A percentile compares a stretch with the other conserved stretches of the same genome.
These are phyloP conservation scores for Salix brachista DNA, from an alignment of 345 rosid species.

Conservation along the genomic window DNA sequence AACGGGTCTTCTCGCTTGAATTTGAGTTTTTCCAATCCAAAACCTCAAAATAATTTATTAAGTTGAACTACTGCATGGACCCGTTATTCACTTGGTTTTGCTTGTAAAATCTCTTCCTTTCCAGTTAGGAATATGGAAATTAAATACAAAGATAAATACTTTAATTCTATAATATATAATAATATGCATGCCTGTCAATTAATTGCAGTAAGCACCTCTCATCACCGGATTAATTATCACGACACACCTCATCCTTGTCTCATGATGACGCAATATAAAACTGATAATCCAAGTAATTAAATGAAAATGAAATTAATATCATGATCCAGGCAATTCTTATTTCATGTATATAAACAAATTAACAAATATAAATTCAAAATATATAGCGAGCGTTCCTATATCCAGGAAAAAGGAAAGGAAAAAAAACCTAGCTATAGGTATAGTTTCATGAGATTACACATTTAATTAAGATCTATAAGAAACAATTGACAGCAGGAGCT, in stretches of 20 bases:
- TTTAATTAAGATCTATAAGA: constrained; percentile 16
- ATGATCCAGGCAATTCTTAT: neutral
- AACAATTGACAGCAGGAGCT: constrained; percentile 36
- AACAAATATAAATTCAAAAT: constrained; percentile 6
- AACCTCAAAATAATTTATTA: neutral
- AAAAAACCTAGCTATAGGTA: neutral
- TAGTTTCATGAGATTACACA: neutral
- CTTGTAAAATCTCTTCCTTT: neutral
- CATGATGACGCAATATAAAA: constrained; percentile 6
- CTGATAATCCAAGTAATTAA: neutral
- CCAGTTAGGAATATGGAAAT: neutral
- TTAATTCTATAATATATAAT: neutral
- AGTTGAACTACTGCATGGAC: neutral
- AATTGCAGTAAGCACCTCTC: neutral
- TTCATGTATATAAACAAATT: constrained; percentile 1
- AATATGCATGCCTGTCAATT: neutral
- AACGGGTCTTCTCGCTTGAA: neutral
- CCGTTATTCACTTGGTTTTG: neutral
- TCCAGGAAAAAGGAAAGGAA: neutral
- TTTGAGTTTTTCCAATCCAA: neutral
- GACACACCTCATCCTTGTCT: neutral
- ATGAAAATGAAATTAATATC: neutral
- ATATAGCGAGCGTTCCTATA: no score
- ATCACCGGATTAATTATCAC: neutral
- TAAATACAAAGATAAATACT: neutral